These are phyloP conservation scores for Irpex rosettiformis DNA, from an alignment of 1,284 basidiomycete species.

Conservation along the genomic window DNA sequence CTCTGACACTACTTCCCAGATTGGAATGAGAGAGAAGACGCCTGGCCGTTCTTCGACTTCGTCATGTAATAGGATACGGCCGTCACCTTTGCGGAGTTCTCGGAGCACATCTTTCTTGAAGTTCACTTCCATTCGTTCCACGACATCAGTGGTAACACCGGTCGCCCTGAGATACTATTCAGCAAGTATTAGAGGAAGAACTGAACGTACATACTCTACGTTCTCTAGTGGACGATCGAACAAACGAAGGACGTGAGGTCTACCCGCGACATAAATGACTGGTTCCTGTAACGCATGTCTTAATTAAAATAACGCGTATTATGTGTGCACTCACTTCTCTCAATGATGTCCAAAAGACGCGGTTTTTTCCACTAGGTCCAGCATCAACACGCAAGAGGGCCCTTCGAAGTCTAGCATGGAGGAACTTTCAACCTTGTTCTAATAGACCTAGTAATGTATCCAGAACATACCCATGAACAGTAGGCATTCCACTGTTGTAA, in stretches of 20 bases:
- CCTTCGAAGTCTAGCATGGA: conserved; percentile 60
- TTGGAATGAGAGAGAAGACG: conserved; percentile 81
- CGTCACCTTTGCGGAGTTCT: conserved; percentile 73
- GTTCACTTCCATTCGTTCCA: conserved; percentile 89
- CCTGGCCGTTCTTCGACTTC: conserved; percentile 94
- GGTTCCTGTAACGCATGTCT: conserved; percentile 66
- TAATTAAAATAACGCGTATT: neutral
- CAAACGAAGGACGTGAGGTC: conserved; percentile 92
- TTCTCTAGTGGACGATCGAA: conserved; percentile 89
- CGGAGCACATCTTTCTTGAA: conserved; percentile 89
- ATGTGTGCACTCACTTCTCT: conserved; percentile 58
- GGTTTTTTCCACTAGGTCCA: conserved; percentile 66
- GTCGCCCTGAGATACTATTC: conserved; percentile 62
- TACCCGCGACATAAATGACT: conserved; percentile 86
- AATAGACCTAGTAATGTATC: neutral
- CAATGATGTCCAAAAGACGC: conserved; percentile 87
- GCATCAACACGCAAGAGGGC: conserved; percentile 84
- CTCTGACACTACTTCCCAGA: conserved; percentile 85
- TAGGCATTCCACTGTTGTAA: conserved; percentile 75
- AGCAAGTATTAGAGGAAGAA: neutral
- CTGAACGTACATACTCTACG: conserved; percentile 67
- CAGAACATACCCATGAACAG: conserved; percentile 75
- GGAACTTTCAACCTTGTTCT: neutral
- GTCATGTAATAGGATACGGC: conserved; percentile 90
- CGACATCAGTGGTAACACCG: conserved; percentile 88